These are phyloP conservation scores for Aureobasidium uvarum DNA, from an alignment of 2,329 filamentous ascomycete species.

Conservation along the genomic window DNA sequence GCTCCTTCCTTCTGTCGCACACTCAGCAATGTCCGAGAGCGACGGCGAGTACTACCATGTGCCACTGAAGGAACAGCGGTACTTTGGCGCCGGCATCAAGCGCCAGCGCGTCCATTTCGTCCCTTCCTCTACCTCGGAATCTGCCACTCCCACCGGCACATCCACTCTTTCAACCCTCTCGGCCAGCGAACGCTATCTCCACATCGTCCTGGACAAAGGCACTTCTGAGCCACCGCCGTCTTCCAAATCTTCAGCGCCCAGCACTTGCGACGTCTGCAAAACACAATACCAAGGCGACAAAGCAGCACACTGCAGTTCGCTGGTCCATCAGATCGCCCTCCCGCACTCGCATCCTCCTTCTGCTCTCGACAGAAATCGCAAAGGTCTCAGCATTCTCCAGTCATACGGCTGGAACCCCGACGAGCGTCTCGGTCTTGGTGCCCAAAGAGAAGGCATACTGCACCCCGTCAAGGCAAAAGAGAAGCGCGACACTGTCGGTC, in stretches of 20 bases:
- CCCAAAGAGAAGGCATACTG: constrained; percentile 64
- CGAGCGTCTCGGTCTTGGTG: constrained; percentile 68
- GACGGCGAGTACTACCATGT: constrained; percentile 57
- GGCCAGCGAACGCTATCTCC: constrained; percentile 61
- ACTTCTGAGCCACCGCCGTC: constrained; percentile 25
- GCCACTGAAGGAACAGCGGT: constrained; percentile 58
- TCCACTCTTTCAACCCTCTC: constrained; percentile 24
- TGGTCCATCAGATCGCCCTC: constrained; percentile 70
- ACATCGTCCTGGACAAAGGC: constrained; percentile 59
- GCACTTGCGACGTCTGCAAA: constrained; percentile 18
- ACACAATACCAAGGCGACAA: constrained; percentile 28
- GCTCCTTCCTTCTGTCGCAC: constrained; percentile 39
- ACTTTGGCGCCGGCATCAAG: constrained; percentile 63
- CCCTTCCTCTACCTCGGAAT: constrained; percentile 40
- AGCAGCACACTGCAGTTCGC: constrained; percentile 56
- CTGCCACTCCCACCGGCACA: neutral
- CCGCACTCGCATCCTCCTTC: constrained; percentile 70
- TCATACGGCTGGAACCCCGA: constrained; percentile 74
- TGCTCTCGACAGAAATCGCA: constrained; percentile 65
- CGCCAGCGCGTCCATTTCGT: constrained; percentile 62
- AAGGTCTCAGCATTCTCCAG: constrained; percentile 65
- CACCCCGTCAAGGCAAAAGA: constrained; percentile 69
- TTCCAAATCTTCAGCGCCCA: constrained; percentile 26
- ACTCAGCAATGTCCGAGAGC: constrained; percentile 46
- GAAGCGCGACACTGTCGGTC: constrained; percentile 72